Percentiles rank a stretch among this genome's conserved stretches.
These are phyloP conservation scores for Podospora australis DNA, from an alignment of 495 filamentous ascomycete genomes.

Conservation along the genomic window DNA sequence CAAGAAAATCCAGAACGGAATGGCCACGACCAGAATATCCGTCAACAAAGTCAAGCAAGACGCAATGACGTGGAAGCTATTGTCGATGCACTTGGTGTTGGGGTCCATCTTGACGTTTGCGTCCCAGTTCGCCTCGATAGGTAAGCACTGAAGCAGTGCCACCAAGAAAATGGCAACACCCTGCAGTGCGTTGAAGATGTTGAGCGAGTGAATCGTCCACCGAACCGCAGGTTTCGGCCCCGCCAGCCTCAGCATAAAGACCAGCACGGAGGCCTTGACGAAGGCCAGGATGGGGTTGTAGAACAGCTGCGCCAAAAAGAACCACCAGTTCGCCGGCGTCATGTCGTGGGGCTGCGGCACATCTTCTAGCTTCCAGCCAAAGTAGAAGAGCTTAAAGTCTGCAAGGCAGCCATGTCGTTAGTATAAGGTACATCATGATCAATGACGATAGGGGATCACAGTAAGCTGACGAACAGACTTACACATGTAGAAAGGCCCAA, in stretches of 20 bases:
- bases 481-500: conserved; percentile 15
- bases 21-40: conserved; percentile 36
- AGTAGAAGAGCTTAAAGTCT: conserved; percentile 28
- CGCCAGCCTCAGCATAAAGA: conserved; percentile 44
- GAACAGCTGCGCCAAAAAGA: conserved; percentile 47
- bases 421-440: not conserved
- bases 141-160: conserved; percentile 48
- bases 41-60: conserved; percentile 40
- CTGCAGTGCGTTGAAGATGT: conserved; percentile 39
- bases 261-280: conserved; percentile 48
- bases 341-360: conserved; percentile 30
- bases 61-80: conserved; percentile 34
- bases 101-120: conserved; percentile 22
- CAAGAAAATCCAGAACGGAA: conserved; percentile 42
- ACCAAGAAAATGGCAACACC: conserved; percentile 46
- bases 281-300: conserved; percentile 54
- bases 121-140: conserved; percentile 40
- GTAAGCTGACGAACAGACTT: not conserved
- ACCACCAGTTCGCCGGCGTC: conserved; percentile 28
- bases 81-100: conserved; percentile 33
- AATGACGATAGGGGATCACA: not conserved
- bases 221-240: conserved; percentile 35
- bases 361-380: conserved; percentile 39
- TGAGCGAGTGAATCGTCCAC: conserved; percentile 34
- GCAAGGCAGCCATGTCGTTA: too few relatives aligned